phyloP scores from a whole-genome alignment of 2,329 filamentous ascomycete genomes.

The Epichloe glyceriae region DNA sequence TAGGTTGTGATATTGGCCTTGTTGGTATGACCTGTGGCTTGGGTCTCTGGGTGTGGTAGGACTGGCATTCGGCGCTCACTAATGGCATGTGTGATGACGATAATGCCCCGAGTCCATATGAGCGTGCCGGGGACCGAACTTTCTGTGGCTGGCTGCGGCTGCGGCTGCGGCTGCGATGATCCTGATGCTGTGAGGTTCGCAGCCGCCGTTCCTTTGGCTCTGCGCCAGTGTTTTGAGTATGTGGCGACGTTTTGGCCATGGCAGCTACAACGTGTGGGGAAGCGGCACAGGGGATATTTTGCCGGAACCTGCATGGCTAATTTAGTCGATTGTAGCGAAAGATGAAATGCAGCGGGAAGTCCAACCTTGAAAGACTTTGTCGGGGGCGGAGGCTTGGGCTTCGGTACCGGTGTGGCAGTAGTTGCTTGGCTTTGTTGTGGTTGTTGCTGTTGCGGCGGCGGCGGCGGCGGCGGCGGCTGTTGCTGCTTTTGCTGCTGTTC shows the following conservation, averaged over 20 bases:
- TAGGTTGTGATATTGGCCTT: background rate
- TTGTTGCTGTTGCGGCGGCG: background rate
- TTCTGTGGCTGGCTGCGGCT: background rate
- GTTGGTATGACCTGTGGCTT: background rate
- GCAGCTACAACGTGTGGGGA: constrained; percentile 31
- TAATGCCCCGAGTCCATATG: background rate
- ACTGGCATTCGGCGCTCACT: background rate
- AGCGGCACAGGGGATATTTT: constrained; percentile 31
- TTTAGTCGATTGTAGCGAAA: constrained; percentile 17
- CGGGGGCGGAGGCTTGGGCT: constrained; percentile 13
- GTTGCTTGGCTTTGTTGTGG: background rate
- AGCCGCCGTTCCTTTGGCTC: constrained; percentile 1
- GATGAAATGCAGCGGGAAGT: constrained; percentile 13
- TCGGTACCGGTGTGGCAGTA: constrained; percentile 8
- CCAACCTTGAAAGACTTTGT: constrained; percentile 22
- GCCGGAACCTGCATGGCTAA: constrained; percentile 19
- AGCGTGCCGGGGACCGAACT: background rate
- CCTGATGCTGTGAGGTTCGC: constrained; percentile 8
- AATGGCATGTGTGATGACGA: constrained; percentile 4
- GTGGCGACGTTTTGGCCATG: constrained; percentile 12
- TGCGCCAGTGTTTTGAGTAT: background rate
- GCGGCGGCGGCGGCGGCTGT: background rate
- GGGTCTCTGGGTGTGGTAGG: background rate
- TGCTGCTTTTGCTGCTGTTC: background rate
- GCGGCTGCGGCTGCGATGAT: background rate